phyloP scores from a whole-genome alignment of 768 basidiomycete species.

The Boletales sp. region DNA sequence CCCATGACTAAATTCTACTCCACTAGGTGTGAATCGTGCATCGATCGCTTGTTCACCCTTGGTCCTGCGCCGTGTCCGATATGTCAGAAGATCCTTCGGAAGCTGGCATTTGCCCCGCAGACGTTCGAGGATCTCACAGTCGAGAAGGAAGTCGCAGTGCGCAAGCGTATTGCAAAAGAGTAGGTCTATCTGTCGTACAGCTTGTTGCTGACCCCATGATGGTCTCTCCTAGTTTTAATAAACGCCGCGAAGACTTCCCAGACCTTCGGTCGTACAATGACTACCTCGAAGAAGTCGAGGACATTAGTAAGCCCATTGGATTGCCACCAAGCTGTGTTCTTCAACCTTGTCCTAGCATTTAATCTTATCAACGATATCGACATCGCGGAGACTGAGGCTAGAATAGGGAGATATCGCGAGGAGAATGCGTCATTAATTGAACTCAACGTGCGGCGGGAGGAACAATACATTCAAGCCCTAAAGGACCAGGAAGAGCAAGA shows the following conservation, averaged over 20 bases:
- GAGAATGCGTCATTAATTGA: conserved; percentile 84
- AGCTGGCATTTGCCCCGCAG: conserved; percentile 92
- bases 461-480: conserved; percentile 66
- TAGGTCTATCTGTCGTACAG: conserved; percentile 31
- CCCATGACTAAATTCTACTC: conserved; percentile 7
- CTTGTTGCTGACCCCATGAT: neutral
- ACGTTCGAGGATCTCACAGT: conserved; percentile 91
- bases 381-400: conserved; percentile 73
- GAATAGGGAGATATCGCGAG: conserved; percentile 71
- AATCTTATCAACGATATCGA: conserved; percentile 93
- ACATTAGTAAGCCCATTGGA: conserved; percentile 58
- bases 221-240: conserved; percentile 74
- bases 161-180: conserved; percentile 88
- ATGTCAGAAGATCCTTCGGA: conserved; percentile 82
- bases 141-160: conserved; percentile 90
- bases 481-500: conserved; percentile 82
- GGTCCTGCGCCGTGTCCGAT: conserved; percentile 96
- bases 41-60: conserved; percentile 92
- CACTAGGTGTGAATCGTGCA: conserved; percentile 94
- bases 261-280: conserved; percentile 84
- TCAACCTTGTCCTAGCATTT: conserved; percentile 56
- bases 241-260: conserved; percentile 83
- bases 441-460: conserved; percentile 79
- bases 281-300: conserved; percentile 94
- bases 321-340: neutral